These are phyloP conservation scores for Ascochyta clinopodiicola DNA, from an alignment of 2,329 filamentous ascomycete genomes.

Conservation along the genomic window DNA sequence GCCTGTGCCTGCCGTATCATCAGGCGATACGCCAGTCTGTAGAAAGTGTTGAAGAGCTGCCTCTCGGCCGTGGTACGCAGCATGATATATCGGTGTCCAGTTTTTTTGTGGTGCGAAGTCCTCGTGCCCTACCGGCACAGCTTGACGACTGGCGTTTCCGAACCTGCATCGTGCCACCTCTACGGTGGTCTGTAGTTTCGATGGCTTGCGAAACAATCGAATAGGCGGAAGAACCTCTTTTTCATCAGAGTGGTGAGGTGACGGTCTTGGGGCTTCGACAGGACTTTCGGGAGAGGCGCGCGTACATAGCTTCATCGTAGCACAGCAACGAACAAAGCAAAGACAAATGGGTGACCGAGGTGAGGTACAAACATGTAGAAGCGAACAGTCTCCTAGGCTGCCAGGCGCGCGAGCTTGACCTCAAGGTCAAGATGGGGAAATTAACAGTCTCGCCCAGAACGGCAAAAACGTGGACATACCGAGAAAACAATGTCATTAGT, in stretches of 20 bases:
- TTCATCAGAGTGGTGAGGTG: slow-evolving; percentile 23
- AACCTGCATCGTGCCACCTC: slow-evolving; percentile 42
- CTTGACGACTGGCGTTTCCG: slow-evolving; percentile 26
- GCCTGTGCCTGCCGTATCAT: slow-evolving; percentile 28
- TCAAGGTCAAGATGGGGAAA: slow-evolving; percentile 6
- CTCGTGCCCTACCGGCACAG: slow-evolving; percentile 6
- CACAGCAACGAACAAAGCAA: not conserved
- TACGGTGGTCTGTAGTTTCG: slow-evolving; percentile 40
- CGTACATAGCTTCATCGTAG: slow-evolving; percentile 27
- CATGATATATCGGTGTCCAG: slow-evolving; percentile 42
- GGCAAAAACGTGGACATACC: slow-evolving; percentile 12
- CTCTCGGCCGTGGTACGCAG: slow-evolving; percentile 40
- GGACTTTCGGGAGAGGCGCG: slow-evolving; percentile 25
- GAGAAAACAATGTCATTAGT: slow-evolving; percentile 18
- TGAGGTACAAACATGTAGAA: not conserved
- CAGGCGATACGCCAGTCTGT: slow-evolving; percentile 34
- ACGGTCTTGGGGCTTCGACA: slow-evolving; percentile 25
- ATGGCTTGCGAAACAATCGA: slow-evolving; percentile 25
- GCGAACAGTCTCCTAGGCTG: not conserved
- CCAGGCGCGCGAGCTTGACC: not conserved
- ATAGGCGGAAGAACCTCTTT: slow-evolving; percentile 12
- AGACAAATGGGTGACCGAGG: not conserved
- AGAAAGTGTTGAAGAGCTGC: slow-evolving; percentile 43
- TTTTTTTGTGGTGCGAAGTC: slow-evolving; percentile 31
- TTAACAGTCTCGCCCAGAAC: slow-evolving; percentile 7